Evolutionary conservation across 768 basidiomycete species (phyloP).

Genomic region (Podaxis sp.): DNA sequence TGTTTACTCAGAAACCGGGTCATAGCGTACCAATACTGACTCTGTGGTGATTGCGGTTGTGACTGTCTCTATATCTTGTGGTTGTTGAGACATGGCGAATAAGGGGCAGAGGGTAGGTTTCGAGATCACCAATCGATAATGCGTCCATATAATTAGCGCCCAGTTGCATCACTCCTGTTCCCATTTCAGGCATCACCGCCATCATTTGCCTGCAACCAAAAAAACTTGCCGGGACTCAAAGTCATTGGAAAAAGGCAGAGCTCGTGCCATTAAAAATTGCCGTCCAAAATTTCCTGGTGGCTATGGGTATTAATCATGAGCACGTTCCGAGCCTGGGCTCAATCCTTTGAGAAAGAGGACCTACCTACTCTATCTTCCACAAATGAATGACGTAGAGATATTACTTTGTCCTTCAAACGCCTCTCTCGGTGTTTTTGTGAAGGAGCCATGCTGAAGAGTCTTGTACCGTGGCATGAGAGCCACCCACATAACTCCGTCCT

Average conservation of each 20-base stretch:
- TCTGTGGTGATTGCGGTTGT: slow-evolving; percentile 29
- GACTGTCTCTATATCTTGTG: slow-evolving; percentile 27
- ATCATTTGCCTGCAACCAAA: background rate
- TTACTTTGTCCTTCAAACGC: background rate
- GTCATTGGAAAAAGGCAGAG: background rate
- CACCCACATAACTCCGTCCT: background rate
- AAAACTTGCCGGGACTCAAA: background rate
- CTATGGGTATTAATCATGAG: background rate
- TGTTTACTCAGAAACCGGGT: background rate
- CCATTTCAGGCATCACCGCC: background rate
- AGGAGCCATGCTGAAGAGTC: background rate
- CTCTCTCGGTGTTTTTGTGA: slow-evolving; percentile 2
- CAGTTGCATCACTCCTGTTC: background rate
- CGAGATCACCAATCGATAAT: slow-evolving; percentile 2
- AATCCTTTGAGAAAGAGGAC: background rate
- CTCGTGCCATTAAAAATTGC: background rate
- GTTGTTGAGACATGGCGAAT: background rate
- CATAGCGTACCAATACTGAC: slow-evolving; percentile 19
- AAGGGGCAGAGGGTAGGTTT: background rate
- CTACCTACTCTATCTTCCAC: background rate
- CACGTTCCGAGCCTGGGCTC: background rate
- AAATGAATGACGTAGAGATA: background rate
- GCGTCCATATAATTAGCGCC: background rate
- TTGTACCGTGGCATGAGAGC: background rate
- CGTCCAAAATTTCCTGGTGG: background rate